These are phyloP conservation scores for Fraxinus floribunda DNA, from an alignment of 305 asterid species.

Conservation along the genomic window DNA sequence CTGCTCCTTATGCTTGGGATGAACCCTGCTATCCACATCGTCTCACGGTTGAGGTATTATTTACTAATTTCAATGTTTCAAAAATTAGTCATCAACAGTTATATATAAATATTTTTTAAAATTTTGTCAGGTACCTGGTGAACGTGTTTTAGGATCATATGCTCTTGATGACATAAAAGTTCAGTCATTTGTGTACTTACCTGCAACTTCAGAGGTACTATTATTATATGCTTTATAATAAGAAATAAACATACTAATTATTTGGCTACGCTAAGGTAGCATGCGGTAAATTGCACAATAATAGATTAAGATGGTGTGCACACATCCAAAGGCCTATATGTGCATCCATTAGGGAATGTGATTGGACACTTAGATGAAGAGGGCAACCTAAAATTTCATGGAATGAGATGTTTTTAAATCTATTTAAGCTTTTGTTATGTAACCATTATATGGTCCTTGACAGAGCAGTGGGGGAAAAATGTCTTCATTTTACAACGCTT, in stretches of 20 bases:
- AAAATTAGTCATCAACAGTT: conserved; percentile 14
- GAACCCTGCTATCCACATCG: conserved; percentile 96
- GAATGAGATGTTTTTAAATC: not conserved
- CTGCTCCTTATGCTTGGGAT: conserved; percentile 93
- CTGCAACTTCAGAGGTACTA: conserved; percentile 83
- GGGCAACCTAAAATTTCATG: not conserved
- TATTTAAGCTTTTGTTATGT: not conserved
- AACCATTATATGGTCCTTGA: not conserved
- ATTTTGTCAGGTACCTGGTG: conserved; percentile 76
- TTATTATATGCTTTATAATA: conserved; percentile 7
- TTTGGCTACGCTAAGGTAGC: not conserved
- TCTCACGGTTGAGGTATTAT: conserved; percentile 78
- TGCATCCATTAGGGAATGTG: not conserved
- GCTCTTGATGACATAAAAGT: conserved; percentile 74
- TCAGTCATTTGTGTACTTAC: conserved; percentile 62
- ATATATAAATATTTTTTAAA: conserved; percentile 20
- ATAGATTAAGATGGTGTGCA: not conserved
- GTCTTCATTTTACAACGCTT: not conserved
- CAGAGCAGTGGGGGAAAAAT: not conserved
- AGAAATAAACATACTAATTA: conserved; percentile 5
- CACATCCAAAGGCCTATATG: not conserved
- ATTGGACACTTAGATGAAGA: not conserved
- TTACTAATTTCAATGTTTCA: not conserved
- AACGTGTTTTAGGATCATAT: conserved; percentile 78
- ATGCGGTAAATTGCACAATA: not conserved